phyloP scores from a whole-genome alignment of 1,284 basidiomycete genomes.

The Puccinia horiana region DNA sequence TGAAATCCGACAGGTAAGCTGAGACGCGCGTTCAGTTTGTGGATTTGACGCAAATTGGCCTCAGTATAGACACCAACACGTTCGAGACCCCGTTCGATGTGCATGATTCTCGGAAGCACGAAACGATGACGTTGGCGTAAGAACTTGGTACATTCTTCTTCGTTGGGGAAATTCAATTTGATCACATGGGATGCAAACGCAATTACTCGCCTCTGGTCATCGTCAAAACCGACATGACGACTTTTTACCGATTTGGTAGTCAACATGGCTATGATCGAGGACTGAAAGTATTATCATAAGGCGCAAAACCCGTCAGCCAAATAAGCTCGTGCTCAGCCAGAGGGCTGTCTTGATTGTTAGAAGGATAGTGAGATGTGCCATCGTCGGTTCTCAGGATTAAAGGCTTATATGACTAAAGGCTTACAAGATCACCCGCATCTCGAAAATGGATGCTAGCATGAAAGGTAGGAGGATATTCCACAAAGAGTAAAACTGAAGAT shows the following conservation, averaged over 20 bases:
- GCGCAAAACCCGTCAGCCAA: not conserved
- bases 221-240: conserved; percentile 18
- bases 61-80: not conserved
- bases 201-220: conserved; percentile 7
- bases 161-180: conserved; percentile 14
- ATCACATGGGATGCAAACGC: conserved; percentile 30
- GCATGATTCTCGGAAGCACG: not conserved
- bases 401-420: not conserved
- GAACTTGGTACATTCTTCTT: not conserved
- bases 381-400: too few species aligned
- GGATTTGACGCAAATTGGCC: conserved; percentile 58
- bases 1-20: conserved; percentile 71
- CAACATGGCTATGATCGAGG: not conserved
- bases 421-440: not conserved
- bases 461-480: conserved; percentile 21
- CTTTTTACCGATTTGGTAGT: conserved; percentile 11
- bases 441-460: not conserved
- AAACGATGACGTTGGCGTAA: conserved; percentile 14
- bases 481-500: conserved; percentile 33
- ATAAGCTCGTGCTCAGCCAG: not conserved
- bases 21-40: conserved; percentile 60
- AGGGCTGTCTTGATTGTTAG: not conserved
- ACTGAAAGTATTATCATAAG: not conserved
- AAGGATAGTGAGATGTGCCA: not conserved
- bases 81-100: not conserved